phyloP scores from a whole-genome alignment of 495 filamentous ascomycete genomes.

The Aspergillus egyptiacus region DNA sequence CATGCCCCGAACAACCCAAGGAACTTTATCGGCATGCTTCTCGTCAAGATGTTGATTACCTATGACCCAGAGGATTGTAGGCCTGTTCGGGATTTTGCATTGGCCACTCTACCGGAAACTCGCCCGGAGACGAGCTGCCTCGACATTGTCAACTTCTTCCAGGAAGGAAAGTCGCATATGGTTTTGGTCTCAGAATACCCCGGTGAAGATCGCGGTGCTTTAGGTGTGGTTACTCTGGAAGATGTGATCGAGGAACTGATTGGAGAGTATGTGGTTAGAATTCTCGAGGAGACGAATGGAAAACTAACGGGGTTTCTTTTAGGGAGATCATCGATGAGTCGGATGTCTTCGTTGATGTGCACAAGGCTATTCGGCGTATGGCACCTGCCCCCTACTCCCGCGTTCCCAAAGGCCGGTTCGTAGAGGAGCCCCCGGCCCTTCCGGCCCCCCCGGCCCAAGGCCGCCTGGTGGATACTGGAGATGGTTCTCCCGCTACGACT shows the following conservation, averaged over 20 bases:
- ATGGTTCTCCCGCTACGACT: conserved; percentile 12
- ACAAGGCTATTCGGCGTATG: conserved; percentile 88
- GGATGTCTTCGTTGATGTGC: conserved; percentile 92
- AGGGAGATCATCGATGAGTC: conserved; percentile 85
- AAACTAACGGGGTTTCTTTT: conserved; percentile 12
- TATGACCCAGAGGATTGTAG: conserved; percentile 93
- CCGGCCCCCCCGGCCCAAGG: conserved; percentile 24
- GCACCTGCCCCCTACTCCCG: conserved; percentile 58
- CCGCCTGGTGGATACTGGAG: conserved; percentile 34
- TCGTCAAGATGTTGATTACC: conserved; percentile 97
- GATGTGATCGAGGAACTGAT: conserved; percentile 98
- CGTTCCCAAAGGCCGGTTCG: conserved; percentile 52
- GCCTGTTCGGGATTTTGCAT: conserved; percentile 77
- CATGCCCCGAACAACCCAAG: conserved; percentile 73
- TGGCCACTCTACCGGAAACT: conserved; percentile 93
- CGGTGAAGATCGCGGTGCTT: conserved; percentile 78
- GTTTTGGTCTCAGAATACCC: conserved; percentile 88
- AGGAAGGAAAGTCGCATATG: conserved; percentile 99
- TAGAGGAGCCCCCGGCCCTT: conserved; percentile 41
- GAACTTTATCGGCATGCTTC: conserved; percentile 94
- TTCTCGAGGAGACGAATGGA: background rate
- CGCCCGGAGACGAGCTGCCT: conserved; percentile 90
- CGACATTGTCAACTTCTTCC: conserved; percentile 98
- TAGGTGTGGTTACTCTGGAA: conserved; percentile 92
- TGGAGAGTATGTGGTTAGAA: conserved; percentile 70